These are phyloP conservation scores for Coprinopsis cinerea DNA, from an alignment of 768 basidiomycete species.

Conservation along the genomic window DNA sequence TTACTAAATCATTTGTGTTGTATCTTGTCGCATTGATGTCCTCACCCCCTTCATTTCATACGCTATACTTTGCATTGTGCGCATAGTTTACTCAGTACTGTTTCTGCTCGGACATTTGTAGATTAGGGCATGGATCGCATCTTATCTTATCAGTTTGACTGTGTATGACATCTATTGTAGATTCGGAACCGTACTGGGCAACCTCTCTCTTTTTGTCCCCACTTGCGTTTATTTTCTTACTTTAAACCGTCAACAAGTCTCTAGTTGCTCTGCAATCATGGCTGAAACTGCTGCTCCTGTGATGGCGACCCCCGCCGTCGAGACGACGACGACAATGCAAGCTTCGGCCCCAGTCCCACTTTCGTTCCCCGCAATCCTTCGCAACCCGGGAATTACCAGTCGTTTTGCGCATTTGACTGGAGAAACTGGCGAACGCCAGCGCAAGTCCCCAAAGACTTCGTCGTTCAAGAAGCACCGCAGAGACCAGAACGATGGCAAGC, in stretches of 20 bases:
- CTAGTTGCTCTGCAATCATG: neutral
- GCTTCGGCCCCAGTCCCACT: constrained; percentile 40
- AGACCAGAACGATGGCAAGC: constrained; percentile 70
- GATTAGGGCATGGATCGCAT: neutral
- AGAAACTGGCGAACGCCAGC: constrained; percentile 11
- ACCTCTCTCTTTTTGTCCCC: neutral
- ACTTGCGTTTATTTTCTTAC: neutral
- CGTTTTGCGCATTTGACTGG: constrained; percentile 49
- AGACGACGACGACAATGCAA: neutral
- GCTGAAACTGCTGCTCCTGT: neutral
- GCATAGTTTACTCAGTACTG: neutral
- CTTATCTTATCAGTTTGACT: constrained; percentile 11
- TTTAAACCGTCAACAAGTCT: too few species aligned
- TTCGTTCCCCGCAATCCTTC: constrained; percentile 68
- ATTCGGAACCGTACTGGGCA: constrained; percentile 1
- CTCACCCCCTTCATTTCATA: neutral
- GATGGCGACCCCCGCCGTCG: constrained; percentile 21
- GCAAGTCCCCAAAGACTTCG: constrained; percentile 10
- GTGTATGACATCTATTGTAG: constrained; percentile 1
- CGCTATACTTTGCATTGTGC: too few species aligned
- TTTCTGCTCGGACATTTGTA: neutral
- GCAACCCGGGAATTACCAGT: constrained; percentile 47
- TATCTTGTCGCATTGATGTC: neutral
- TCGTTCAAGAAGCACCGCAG: constrained; percentile 37
- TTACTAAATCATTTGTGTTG: constrained; percentile 6